Percentiles rank a stretch among this genome's conserved stretches.
These are phyloP conservation scores for Fusarium sulawesiense DNA, from an alignment of 2,329 filamentous ascomycete genomes.

Conservation along the genomic window DNA sequence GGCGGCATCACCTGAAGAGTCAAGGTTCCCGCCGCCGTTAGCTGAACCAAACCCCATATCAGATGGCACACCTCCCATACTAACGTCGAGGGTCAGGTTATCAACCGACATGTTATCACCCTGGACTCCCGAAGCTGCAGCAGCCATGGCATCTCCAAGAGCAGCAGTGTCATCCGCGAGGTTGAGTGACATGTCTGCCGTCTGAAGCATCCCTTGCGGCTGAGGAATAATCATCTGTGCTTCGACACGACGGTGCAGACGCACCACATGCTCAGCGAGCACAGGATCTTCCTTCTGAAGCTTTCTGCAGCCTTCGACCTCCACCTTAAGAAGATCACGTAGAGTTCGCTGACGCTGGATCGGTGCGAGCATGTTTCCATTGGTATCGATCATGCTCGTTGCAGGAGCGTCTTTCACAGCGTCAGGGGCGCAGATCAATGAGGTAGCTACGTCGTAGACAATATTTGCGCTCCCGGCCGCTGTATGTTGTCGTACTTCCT, in stretches of 20 bases:
- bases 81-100: conserved; percentile 59
- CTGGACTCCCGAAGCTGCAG: conserved; percentile 55
- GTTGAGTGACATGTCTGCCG: conserved; percentile 55
- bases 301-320: conserved; percentile 67
- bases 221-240: conserved; percentile 66
- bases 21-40: conserved; percentile 49
- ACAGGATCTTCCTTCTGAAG: conserved; percentile 67
- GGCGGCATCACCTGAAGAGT: conserved; percentile 52
- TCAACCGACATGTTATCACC: conserved; percentile 56
- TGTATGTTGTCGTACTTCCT: conserved; percentile 73
- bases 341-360: conserved; percentile 66
- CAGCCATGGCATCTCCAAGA: conserved; percentile 58
- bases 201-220: conserved; percentile 56
- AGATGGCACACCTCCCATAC: conserved; percentile 54
- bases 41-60: conserved; percentile 55
- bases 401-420: conserved; percentile 58
- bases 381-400: conserved; percentile 49
- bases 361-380: conserved; percentile 51
- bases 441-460: conserved; percentile 75
- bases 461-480: conserved; percentile 68
- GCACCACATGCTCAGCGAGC: conserved; percentile 70
- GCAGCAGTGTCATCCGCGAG: conserved; percentile 53
- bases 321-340: conserved; percentile 68
- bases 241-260: conserved; percentile 73
- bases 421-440: conserved; percentile 76